Conservation (phyloP, 1,139 yeast genomes). For the Sugiyamaella grinbergsii region DNA sequence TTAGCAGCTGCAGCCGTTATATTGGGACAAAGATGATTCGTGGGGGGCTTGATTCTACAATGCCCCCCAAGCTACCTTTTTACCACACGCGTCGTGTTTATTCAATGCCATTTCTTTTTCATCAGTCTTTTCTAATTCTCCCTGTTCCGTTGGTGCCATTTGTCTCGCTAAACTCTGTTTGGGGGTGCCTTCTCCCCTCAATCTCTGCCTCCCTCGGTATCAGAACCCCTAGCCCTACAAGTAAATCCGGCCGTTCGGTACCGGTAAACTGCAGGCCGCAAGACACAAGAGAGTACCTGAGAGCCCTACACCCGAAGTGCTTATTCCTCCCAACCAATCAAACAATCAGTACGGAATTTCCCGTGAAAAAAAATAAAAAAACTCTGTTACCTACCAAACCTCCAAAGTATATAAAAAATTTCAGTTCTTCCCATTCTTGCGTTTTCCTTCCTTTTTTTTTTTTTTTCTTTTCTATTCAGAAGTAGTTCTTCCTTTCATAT, state of each 20-base stretch:
- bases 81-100: no score
- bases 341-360: slow-evolving; percentile 15
- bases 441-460: slow-evolving; percentile 1
- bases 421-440: slow-evolving; percentile 13
- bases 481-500: slow-evolving; percentile 17
- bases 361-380: slow-evolving; percentile 18
- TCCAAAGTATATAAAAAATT: slow-evolving; percentile 17
- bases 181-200: background rate
- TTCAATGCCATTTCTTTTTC: no score
- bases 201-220: background rate
- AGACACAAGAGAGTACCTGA: background rate
- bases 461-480: slow-evolving; percentile 9
- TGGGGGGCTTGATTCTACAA: no score
- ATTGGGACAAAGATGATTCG: no score
- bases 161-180: no score
- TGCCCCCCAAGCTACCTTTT: no score
- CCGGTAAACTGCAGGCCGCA: slow-evolving; percentile 5
- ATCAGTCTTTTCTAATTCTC: no score
- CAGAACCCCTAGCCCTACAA: slow-evolving; percentile 3
- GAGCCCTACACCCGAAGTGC: slow-evolving; percentile 12
- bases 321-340: slow-evolving; percentile 17
- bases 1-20: no score
- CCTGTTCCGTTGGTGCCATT: background rate
- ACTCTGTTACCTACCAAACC: slow-evolving; percentile 18
- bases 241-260: slow-evolving; percentile 10